Evolutionary conservation across 2,329 filamentous ascomycete species (phyloP).

Genomic region (Furcasterigmium sp.): DNA sequence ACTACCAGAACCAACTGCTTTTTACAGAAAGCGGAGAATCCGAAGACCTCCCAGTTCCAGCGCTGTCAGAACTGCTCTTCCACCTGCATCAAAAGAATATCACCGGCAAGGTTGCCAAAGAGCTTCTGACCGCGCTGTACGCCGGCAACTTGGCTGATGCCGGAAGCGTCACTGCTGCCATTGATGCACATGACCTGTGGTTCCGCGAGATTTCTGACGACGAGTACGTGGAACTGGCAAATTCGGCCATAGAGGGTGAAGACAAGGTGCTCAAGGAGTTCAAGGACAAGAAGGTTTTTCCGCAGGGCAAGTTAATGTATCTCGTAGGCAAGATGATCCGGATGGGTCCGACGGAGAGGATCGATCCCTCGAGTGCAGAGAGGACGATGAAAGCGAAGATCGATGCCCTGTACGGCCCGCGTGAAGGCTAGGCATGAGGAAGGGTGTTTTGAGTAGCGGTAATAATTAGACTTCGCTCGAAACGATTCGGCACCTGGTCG

Average conservation of each 20-base stretch:
- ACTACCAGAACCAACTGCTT: slow-evolving; percentile 12
- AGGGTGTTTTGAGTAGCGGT: no score
- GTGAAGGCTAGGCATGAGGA: no score
- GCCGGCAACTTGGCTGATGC: slow-evolving; percentile 36
- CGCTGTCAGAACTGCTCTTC: slow-evolving; percentile 46
- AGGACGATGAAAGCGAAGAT: slow-evolving; percentile 32
- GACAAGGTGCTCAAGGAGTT: slow-evolving; percentile 43
- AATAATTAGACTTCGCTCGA: no score
- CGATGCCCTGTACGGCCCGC: slow-evolving; percentile 9
- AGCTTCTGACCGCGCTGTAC: slow-evolving; percentile 49
- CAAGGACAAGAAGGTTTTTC: slow-evolving; percentile 35
- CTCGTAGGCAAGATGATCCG: slow-evolving; percentile 55
- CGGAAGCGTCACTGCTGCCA: slow-evolving; percentile 32
- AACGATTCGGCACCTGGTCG: no score
- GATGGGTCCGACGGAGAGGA: slow-evolving; percentile 46
- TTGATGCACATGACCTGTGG: slow-evolving; percentile 45
- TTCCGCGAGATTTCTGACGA: slow-evolving; percentile 43
- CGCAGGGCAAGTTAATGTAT: slow-evolving; percentile 56
- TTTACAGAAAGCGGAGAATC: slow-evolving; percentile 46
- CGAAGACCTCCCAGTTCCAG: slow-evolving; percentile 34
- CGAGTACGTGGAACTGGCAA: slow-evolving; percentile 45
- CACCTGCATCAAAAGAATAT: slow-evolving; percentile 44
- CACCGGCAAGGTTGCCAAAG: slow-evolving; percentile 52
- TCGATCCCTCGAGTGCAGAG: slow-evolving; percentile 48
- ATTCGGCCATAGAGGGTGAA: slow-evolving; percentile 37